A percentile compares a stretch with the other conserved stretches of the same genome.
Conservation (phyloP, 441 rosid species). For the Populus hybrid region DNA sequence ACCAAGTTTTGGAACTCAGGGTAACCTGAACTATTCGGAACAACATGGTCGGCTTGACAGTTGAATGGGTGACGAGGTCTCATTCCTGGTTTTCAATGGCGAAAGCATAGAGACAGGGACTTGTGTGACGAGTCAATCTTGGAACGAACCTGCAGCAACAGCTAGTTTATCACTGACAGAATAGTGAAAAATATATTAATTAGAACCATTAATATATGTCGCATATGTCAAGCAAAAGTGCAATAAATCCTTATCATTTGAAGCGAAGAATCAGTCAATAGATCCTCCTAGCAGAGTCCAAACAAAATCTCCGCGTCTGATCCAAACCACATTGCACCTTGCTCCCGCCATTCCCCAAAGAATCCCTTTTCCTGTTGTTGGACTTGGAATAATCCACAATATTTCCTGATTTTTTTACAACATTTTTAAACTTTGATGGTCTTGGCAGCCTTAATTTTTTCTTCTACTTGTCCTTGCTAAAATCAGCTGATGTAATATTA, state of each 20-base stretch:
- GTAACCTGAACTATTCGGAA: no score
- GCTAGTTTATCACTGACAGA: background rate
- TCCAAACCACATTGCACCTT: constrained; percentile 9
- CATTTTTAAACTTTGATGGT: background rate
- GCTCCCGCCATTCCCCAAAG: background rate
- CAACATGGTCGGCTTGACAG: constrained; percentile 25
- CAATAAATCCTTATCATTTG: background rate
- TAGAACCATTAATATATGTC: no score
- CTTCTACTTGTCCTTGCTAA: background rate
- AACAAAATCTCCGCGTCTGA: constrained; percentile 28
- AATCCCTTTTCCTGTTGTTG: background rate
- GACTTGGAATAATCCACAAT: background rate
- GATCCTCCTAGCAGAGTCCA: constrained; percentile 38
- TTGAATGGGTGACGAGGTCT: constrained; percentile 16
- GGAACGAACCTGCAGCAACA: constrained; percentile 20
- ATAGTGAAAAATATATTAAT: background rate
- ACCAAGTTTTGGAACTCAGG: no score
- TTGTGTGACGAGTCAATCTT: constrained; percentile 29
- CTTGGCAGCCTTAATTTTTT: background rate
- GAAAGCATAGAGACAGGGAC: constrained; percentile 27
- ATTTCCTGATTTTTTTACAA: background rate
- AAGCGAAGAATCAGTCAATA: background rate
- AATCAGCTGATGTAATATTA: no score
- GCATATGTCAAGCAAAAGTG: background rate
- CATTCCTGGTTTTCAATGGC: constrained; percentile 24